Base-by-base conservation (phyloP, 1,284 basidiomycete species). In the Ceratobasidium papillatum region DNA sequence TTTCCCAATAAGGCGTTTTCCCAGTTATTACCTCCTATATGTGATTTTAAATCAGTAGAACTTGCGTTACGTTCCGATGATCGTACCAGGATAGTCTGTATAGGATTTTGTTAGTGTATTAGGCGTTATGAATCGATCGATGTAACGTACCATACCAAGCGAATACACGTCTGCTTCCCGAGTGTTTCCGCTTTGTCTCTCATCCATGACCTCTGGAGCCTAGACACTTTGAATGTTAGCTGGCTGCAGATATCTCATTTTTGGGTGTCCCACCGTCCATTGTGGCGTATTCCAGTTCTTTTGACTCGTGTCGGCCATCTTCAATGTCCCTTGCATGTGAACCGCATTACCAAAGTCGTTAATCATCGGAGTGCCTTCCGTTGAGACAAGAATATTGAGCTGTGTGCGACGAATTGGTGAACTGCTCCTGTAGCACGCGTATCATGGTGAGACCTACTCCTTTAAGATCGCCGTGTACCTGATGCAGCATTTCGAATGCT, bases 391-490 rank as follows among this genome's bases (percentile, higher is more conserved):
- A 47, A 63, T 38, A 30, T 63, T 63, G 27, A 17, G 9, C 61
- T 22, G 14, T 5, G 27, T 3, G 14, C 9, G n/a, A 30, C 17
- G 2, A 17, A 54, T n/a, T n/a, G 27, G 51, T 3, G 5, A 2
- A 7, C 27, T 3, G 3, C 14, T 47, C 5, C 9, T 43, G n/a
- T n/a, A 19, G 1, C 19, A n/a, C n/a, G n/a, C n/a, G n/a, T n/a
- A n/a, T n/a, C n/a, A n/a, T n/a, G n/a, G 19, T 8, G 19, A 5
- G 5, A 30, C 61, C 45, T 47, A 63, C 61, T n/a, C 38, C 61
- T 22, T 63, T 43, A 8, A 63, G 36, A 63, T 63, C 41, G 3
- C 61, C 61, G 22, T 63, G 61, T 27, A 63, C 27, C 61, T n/a
- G n/a, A n/a, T 47, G 61, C 17, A 30, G 51, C 17, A 45, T n/a